These are phyloP conservation scores for Stenocarpella maydis DNA, from an alignment of 2,329 filamentous ascomycete species.

Conservation along the genomic window DNA sequence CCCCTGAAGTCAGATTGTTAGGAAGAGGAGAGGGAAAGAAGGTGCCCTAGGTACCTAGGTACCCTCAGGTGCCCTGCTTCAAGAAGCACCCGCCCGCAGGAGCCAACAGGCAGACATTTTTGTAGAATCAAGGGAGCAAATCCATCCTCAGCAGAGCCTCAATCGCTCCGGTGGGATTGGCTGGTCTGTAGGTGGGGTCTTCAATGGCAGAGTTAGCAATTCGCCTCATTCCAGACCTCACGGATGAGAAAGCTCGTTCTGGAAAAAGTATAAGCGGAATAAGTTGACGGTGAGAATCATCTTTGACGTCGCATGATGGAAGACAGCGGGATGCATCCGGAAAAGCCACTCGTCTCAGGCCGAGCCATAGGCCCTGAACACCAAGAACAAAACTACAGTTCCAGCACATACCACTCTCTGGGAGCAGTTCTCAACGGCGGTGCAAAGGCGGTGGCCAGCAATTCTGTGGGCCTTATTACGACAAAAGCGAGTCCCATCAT, in stretches of 20 bases:
- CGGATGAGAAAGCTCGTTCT: not conserved
- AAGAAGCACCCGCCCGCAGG: not conserved
- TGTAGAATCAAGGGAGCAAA: not conserved
- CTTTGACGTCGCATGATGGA: not conserved
- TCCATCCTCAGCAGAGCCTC: not conserved
- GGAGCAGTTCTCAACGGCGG: not conserved
- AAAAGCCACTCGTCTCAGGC: rapidly evolving
- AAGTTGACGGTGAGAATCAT: not conserved
- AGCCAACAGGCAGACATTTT: not conserved
- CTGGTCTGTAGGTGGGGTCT: not conserved
- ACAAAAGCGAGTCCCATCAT: not conserved
- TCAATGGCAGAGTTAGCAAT: not conserved
- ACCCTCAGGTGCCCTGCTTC: too few species aligned
- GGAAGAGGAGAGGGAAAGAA: not conserved
- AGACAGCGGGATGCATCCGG: not conserved
- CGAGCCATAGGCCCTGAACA: not conserved
- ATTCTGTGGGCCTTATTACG: not conserved
- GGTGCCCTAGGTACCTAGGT: too few species aligned
- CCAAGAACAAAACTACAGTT: not conserved
- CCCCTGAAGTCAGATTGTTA: not conserved
- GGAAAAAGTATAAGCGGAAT: not conserved
- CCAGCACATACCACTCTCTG: not conserved
- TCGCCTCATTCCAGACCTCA: too few species aligned
- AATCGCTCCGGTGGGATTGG: not conserved
- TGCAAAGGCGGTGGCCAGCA: not conserved